A percentile compares a stretch with the other conserved stretches of the same genome.
These are phyloP conservation scores for Psophocarpus tetragonolobus DNA, from an alignment of 306 rosid species.

Conservation along the genomic window DNA sequence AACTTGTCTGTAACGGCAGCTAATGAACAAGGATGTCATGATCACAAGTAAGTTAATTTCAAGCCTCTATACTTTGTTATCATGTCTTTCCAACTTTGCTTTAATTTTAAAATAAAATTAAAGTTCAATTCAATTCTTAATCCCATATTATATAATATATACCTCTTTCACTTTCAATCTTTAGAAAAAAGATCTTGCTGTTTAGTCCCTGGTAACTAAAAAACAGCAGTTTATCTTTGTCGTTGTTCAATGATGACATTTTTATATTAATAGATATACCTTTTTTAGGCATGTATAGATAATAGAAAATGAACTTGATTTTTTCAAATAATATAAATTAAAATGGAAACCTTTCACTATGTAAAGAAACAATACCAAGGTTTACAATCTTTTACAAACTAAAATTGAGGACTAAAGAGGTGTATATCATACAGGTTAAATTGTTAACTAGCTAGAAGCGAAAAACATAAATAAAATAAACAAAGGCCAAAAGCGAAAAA, in stretches of 20 bases:
- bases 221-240: background rate
- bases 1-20: background rate
- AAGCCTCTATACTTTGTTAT: background rate
- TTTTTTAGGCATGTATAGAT: too few species aligned
- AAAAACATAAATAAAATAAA: too few species aligned
- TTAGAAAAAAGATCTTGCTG: background rate
- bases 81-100: background rate
- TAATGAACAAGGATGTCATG: background rate
- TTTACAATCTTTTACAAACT: background rate
- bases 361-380: background rate
- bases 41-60: slow-evolving; percentile 21
- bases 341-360: background rate
- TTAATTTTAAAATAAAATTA: background rate
- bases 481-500: too few species aligned
- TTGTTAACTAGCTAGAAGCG: too few species aligned
- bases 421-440: too few species aligned
- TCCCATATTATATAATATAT: background rate
- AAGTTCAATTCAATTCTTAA: background rate
- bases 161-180: background rate
- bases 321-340: background rate
- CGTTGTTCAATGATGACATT: background rate
- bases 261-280: background rate
- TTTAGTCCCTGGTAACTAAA: too few species aligned
- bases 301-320: background rate
- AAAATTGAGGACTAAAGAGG: background rate